Percentiles rank a stretch among this genome's conserved stretches.
These are phyloP conservation scores for Rhododendron simsii DNA, from an alignment of 148 eudicot species.

Conservation along the genomic window DNA sequence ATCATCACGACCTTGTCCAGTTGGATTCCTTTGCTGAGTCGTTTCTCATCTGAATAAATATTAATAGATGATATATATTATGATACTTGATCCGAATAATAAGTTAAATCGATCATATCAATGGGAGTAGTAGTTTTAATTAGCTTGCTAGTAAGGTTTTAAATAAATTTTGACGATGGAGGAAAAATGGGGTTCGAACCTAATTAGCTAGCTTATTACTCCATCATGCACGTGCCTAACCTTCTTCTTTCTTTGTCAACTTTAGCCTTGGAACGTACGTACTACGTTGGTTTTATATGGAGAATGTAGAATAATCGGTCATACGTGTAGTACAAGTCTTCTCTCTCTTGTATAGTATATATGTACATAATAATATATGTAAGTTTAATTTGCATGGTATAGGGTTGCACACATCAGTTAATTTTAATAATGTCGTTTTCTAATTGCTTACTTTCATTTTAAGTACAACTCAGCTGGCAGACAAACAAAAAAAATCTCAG, in stretches of 20 bases:
- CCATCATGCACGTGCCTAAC: neutral
- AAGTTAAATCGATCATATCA: neutral
- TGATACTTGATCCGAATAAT: too few relatives aligned
- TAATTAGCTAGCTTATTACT: neutral
- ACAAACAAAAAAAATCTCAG: neutral
- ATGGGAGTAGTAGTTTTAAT: neutral
- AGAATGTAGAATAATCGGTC: neutral
- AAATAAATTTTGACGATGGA: neutral
- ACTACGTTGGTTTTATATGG: neutral
- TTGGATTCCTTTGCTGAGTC: conserved; percentile 16
- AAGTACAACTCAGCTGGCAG: neutral
- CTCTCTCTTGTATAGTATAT: neutral
- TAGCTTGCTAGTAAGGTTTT: neutral
- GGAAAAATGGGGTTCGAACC: neutral
- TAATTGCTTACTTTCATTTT: neutral
- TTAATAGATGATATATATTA: too few relatives aligned
- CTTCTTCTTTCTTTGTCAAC: neutral
- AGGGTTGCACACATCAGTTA: neutral
- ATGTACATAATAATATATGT: neutral
- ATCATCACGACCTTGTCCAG: conserved; percentile 6
- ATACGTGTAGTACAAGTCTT: neutral
- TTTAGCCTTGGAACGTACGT: neutral
- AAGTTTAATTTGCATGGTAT: neutral
- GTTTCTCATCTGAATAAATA: neutral
- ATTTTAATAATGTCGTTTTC: neutral